Conservation (phyloP, 2,329 filamentous ascomycete species). For the Aspergillus versicolor region DNA sequence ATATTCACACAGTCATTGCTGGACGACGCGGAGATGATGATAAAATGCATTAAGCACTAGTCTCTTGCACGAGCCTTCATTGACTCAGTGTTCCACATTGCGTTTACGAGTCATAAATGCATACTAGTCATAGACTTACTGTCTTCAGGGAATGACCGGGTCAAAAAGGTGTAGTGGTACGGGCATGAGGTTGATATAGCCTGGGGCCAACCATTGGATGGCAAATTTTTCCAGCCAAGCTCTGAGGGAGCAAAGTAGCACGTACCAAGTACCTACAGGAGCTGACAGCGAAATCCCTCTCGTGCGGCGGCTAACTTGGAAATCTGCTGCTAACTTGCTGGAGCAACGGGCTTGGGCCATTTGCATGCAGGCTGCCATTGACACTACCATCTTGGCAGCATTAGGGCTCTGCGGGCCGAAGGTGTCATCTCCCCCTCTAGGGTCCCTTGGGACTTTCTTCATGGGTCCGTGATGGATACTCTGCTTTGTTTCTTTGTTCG, state of each 20-base stretch:
- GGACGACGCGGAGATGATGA: background rate
- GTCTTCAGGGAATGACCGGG: background rate
- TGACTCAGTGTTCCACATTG: background rate
- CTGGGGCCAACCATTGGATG: background rate
- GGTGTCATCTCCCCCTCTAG: background rate
- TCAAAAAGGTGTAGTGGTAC: background rate
- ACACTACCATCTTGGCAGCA: slow-evolving; percentile 5
- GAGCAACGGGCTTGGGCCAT: too few relatives aligned
- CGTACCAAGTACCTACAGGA: too few relatives aligned
- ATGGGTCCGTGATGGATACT: background rate
- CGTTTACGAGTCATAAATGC: background rate
- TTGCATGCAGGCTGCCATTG: background rate
- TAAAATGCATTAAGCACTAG: background rate
- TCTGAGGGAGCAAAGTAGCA: too few relatives aligned
- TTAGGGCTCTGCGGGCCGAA: slow-evolving; percentile 6
- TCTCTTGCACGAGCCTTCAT: background rate
- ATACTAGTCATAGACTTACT: background rate
- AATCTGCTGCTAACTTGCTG: too few relatives aligned
- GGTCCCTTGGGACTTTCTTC: background rate
- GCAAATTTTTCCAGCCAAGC: too few relatives aligned
- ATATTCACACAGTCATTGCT: background rate
- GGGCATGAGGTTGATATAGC: background rate
- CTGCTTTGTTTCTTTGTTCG: background rate
- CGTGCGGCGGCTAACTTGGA: background rate
- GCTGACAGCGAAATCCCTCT: background rate